These are phyloP conservation scores for Brasilioporus rufonigricans DNA, from an alignment of 768 basidiomycete species.

Conservation along the genomic window DNA sequence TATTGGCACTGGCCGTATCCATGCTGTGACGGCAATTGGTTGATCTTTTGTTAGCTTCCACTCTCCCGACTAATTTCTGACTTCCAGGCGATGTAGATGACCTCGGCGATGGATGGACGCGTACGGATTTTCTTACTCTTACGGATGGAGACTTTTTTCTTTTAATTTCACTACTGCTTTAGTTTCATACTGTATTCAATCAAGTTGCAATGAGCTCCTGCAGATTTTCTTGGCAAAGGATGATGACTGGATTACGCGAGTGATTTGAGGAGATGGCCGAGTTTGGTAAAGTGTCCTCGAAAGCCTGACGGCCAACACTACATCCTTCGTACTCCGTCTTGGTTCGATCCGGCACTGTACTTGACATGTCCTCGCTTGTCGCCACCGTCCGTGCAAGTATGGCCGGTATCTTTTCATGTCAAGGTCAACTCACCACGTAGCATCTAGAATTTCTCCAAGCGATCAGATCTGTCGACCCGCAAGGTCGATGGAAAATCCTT, in stretches of 20 bases:
- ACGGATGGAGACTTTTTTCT: slow-evolving; percentile 4
- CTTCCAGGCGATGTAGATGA: slow-evolving; percentile 21
- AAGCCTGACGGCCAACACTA: background rate
- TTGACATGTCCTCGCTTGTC: slow-evolving; percentile 45
- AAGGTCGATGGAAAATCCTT: slow-evolving; percentile 93
- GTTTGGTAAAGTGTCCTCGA: background rate
- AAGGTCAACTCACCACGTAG: slow-evolving; percentile 1
- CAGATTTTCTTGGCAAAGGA: background rate
- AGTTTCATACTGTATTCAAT: background rate
- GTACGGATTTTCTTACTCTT: slow-evolving; percentile 15
- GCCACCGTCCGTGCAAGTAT: slow-evolving; percentile 45
- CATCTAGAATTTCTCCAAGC: slow-evolving; percentile 79
- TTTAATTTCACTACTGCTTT: background rate
- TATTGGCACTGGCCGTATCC: slow-evolving; percentile 13
- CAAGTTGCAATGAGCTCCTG: background rate
- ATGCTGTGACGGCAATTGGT: slow-evolving; percentile 15
- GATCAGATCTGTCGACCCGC: slow-evolving; percentile 83
- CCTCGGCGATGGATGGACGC: slow-evolving; percentile 12
- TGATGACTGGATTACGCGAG: no score
- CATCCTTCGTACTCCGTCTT: background rate
- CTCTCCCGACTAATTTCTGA: slow-evolving; percentile 22
- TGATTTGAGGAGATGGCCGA: slow-evolving; percentile 11
- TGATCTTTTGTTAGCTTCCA: slow-evolving; percentile 10
- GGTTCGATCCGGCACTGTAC: background rate
- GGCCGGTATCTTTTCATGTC: slow-evolving; percentile 13